Conservation (phyloP, 805 yeast genomes). For the Candida adriatica region DNA sequence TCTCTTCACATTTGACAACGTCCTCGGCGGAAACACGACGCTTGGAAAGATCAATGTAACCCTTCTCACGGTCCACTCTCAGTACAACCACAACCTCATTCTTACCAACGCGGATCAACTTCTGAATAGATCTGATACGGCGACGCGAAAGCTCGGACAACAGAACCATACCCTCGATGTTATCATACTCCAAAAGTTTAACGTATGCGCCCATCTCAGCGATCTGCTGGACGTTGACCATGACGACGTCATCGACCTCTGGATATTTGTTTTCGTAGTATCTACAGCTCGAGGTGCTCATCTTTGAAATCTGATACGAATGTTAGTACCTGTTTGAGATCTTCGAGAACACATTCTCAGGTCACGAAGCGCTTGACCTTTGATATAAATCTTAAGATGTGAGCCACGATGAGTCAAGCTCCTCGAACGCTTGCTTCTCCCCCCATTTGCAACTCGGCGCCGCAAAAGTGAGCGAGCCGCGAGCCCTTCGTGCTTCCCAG, state of each 20-base stretch:
- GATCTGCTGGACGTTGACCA: constrained; percentile 97
- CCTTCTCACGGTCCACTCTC: constrained; percentile 98
- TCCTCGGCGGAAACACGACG: constrained; percentile 98
- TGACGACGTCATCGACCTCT: constrained; percentile 97
- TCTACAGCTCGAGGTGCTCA: constrained; percentile 90
- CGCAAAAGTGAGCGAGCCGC: too few relatives aligned
- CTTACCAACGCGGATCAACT: constrained; percentile 94
- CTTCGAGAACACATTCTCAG: too few relatives aligned
- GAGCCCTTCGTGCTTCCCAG: too few relatives aligned
- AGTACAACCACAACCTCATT: constrained; percentile 97
- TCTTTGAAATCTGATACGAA: too few relatives aligned
- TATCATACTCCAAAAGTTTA: constrained; percentile 91
- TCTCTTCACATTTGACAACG: constrained; percentile 93
- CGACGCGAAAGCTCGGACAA: constrained; percentile 95
- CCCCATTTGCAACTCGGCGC: too few relatives aligned
- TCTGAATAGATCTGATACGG: constrained; percentile 97
- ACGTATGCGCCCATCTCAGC: constrained; percentile 99
- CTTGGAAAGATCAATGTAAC: constrained; percentile 94
- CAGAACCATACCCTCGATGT: constrained; percentile 97
- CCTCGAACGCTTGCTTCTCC: too few relatives aligned
- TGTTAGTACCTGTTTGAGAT: too few relatives aligned
- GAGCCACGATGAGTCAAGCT: too few relatives aligned
- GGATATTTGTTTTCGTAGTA: constrained; percentile 98
- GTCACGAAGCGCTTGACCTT: too few relatives aligned
- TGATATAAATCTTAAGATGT: too few relatives aligned